phyloP scores from a whole-genome alignment of 441 rosid species.

The Populus hybrid region DNA sequence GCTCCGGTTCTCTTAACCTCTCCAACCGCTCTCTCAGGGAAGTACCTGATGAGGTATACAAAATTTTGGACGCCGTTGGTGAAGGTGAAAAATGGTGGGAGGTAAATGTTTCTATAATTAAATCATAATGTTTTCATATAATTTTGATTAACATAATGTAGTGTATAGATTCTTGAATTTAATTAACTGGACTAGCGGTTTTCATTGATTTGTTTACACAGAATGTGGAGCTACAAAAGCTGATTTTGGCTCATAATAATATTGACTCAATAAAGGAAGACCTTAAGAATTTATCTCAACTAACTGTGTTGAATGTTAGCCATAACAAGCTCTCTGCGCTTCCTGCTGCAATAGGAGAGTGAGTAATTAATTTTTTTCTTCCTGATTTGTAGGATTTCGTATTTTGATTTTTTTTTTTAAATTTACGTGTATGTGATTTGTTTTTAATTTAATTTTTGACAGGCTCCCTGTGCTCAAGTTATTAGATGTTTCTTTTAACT shows the following conservation, averaged over 20 bases:
- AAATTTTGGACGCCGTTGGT: slow-evolving; percentile 52
- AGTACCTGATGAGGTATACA: slow-evolving; percentile 76
- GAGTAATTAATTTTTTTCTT: slow-evolving; percentile 27
- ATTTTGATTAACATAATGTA: background rate
- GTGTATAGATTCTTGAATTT: background rate
- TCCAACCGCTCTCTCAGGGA: slow-evolving; percentile 92
- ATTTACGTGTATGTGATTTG: background rate
- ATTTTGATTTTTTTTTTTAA: background rate
- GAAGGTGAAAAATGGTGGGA: slow-evolving; percentile 99
- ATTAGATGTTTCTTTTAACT: slow-evolving; percentile 76
- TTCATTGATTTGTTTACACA: slow-evolving; percentile 25
- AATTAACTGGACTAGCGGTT: background rate
- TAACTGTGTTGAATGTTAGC: slow-evolving; percentile 76
- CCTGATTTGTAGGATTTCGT: background rate
- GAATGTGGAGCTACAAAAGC: slow-evolving; percentile 88
- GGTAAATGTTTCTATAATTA: slow-evolving; percentile 36
- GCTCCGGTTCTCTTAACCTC: slow-evolving; percentile 88
- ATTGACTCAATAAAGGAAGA: slow-evolving; percentile 77
- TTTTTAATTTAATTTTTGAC: slow-evolving; percentile 17
- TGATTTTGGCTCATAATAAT: slow-evolving; percentile 84
- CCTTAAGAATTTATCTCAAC: slow-evolving; percentile 56
- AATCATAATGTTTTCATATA: background rate
- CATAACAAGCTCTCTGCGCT: slow-evolving; percentile 67
- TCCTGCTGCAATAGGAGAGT: slow-evolving; percentile 92
- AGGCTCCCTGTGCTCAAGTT: slow-evolving; percentile 86